Evolutionary conservation across 1,284 basidiomycete genomes (phyloP).

Genomic region (Pseudozyma flocculosa): DNA sequence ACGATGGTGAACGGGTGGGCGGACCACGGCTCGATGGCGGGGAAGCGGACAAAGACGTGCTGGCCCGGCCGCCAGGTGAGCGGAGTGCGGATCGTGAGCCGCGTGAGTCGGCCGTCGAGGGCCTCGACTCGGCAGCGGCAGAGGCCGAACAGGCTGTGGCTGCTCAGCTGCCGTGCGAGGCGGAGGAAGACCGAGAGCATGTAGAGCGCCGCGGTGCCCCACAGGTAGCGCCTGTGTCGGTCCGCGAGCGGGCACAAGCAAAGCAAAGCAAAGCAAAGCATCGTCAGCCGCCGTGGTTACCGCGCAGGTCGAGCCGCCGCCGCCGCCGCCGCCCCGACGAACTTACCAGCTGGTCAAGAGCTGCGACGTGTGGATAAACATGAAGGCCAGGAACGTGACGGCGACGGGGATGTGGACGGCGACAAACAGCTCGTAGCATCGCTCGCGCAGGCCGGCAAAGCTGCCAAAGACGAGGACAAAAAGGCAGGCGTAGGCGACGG

Average conservation of each 20-base stretch:
- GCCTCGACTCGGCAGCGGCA: conserved; percentile 20
- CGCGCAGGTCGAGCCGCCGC: too few species aligned
- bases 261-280: too few species aligned
- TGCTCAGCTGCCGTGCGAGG: conserved; percentile 12
- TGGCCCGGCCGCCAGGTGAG: conserved; percentile 49
- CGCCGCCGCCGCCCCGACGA: too few species aligned
- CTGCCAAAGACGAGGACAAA: conserved; percentile 42
- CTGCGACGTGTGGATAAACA: conserved; percentile 42
- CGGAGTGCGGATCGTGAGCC: conserved; percentile 34
- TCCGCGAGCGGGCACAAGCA: too few species aligned
- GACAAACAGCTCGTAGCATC: conserved; percentile 54
- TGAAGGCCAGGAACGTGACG: conserved; percentile 42
- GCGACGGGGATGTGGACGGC: conserved; percentile 42
- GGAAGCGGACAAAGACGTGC: conserved; percentile 51
- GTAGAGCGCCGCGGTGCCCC: conserved; percentile 34
- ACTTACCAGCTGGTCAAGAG: conserved; percentile 28
- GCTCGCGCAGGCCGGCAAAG: conserved; percentile 33
- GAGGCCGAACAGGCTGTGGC: conserved; percentile 25
- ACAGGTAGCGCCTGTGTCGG: conserved; percentile 17
- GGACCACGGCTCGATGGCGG: conserved; percentile 27
- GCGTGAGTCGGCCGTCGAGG: conserved; percentile 20
- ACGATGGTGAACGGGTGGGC: conserved; percentile 53
- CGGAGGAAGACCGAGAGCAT: conserved; percentile 36
- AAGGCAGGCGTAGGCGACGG: conserved; percentile 37
- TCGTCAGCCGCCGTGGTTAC: too few species aligned